Conservation (phyloP, 805 yeast species). For the Sporopachydermia lactativora region DNA sequence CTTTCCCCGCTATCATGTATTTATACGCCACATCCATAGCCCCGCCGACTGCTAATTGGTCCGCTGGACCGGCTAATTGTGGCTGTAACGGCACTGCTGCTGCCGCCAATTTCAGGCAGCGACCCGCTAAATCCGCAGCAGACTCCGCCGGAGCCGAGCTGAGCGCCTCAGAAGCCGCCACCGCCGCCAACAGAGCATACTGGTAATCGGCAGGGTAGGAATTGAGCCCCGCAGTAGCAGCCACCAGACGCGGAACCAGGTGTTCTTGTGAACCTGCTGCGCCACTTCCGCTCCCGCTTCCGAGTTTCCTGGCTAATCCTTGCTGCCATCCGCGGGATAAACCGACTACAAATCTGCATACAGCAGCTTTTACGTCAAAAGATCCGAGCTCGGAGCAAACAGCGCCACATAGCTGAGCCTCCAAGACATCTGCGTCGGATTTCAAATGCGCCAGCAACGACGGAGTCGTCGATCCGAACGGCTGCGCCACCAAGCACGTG, state of each 20-base stretch:
- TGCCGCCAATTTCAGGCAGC: not conserved
- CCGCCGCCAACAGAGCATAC: not conserved
- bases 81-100: not conserved
- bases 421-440: not conserved
- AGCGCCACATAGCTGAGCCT: not conserved
- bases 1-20: not conserved
- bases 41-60: not conserved
- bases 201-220: not conserved
- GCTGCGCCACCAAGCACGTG: no score
- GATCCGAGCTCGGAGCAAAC: not conserved
- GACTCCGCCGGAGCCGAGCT: not conserved
- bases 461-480: slow-evolving; percentile 1
- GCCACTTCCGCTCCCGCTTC: not conserved
- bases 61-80: no score
- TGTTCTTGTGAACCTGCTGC: no score
- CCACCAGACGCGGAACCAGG: no score
- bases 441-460: slow-evolving; percentile 1
- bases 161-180: not conserved
- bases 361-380: not conserved
- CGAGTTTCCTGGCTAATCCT: not conserved
- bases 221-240: not conserved
- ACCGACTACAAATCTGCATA: not conserved
- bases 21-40: not conserved
- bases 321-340: not conserved
- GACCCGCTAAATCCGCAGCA: not conserved